Evolutionary conservation across 2,329 filamentous ascomycete genomes (phyloP).

Genomic region (Fusarium tanahbumbuense): DNA sequence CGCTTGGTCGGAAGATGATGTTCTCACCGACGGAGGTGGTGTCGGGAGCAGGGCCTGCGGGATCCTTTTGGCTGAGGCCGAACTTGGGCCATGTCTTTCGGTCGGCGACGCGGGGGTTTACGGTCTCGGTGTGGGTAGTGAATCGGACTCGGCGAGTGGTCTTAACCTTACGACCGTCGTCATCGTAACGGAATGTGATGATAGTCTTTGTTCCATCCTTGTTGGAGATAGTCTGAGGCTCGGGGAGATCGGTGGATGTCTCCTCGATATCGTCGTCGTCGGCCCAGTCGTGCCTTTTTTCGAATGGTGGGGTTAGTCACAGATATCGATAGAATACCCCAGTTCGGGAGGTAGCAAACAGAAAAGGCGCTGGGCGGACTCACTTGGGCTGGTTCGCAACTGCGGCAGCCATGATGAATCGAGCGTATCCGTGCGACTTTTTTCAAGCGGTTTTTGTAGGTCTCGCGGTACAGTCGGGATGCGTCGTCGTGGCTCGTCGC

Average conservation of each 20-base stretch:
- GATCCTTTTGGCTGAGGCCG: conserved; percentile 87
- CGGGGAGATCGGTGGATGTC: conserved; percentile 75
- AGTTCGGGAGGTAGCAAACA: conserved; percentile 19
- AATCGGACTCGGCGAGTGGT: conserved; percentile 95
- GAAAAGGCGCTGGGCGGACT: conserved; percentile 39
- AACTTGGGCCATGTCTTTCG: conserved; percentile 95
- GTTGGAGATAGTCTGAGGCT: conserved; percentile 90
- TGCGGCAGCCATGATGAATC: conserved; percentile 54
- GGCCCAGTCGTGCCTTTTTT: conserved; percentile 82
- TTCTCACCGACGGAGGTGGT: conserved; percentile 97
- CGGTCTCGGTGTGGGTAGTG: conserved; percentile 89
- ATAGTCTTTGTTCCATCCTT: conserved; percentile 99
- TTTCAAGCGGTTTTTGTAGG: conserved; percentile 26
- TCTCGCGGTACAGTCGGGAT: conserved; percentile 36
- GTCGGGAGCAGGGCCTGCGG: conserved; percentile 82
- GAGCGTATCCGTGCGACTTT: conserved; percentile 30
- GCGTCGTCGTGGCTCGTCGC: conserved; percentile 41
- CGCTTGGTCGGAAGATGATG: conserved; percentile 93
- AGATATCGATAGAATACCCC: conserved; percentile 35
- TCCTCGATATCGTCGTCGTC: conserved; percentile 93
- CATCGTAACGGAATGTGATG: conserved; percentile 89
- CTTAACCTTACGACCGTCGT: conserved; percentile 95
- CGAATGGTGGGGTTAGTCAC: conserved; percentile 54
- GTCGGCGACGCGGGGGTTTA: conserved; percentile 97
- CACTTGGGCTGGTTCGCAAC: conserved; percentile 56